Base-by-base conservation (phyloP, 805 yeast genomes). In the Starmera amethionina region DNA sequence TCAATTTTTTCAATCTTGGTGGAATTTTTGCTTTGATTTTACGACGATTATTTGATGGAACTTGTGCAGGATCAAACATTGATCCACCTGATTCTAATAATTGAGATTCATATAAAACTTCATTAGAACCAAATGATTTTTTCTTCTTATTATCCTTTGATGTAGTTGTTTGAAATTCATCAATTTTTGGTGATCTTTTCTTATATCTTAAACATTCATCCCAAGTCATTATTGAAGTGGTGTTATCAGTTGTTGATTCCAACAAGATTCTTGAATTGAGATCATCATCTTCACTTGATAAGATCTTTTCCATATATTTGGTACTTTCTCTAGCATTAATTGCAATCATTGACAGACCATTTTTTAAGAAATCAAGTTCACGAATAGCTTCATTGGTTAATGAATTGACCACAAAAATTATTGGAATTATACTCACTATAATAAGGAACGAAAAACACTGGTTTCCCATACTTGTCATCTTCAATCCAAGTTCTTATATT, bases 291-390 rank as follows among this genome's bases (percentile, higher is more conserved):
- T 49, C 38, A 30, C 39, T 45, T 8, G 52, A 43, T 36, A 58
- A 45, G 34, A 54, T 41, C 31, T 61, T 59, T 47, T 81, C 87
- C 40, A 82, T 75, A 48, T 79, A 75, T 41, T 72, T 63, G 38
- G 80, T 67, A 15, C 85, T 73, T 51, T 79, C 83, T 40, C 79
- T 64, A 8, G 89, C 82, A 56, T 76, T 77, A n/a, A 70, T 66
- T 15, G 84, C 77, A 46, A 68, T 65, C 52, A 79, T 65, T 14
- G 77, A 68, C 15, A 65, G 59, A 1, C 79, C 78, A 41, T 71
- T 71, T 48, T 72, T 72, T 40, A 72, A 64, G 49, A 68, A 78
- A 40, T 78, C 82, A 47, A 81, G 62, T 46, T 79, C 82, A 40
- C 65, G 70, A 40, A 82, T 58, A 0, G 85, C 63, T 46, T 12